Evolutionary conservation across 306 rosid genomes (phyloP).

Genomic region (Pyrus communis): DNA sequence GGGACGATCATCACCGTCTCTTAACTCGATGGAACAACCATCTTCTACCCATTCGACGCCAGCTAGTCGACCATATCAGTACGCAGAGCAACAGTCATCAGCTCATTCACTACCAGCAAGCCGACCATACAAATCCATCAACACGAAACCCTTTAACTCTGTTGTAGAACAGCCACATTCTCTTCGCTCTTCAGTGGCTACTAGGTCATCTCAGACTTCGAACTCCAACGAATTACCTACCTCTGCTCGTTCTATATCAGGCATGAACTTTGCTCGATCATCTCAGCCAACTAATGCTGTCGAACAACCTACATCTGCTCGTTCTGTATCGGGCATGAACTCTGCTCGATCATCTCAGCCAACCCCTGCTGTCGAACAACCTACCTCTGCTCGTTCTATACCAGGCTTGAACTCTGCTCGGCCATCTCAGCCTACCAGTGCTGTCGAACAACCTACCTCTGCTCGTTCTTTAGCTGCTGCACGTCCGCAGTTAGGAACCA

Average conservation of each 20-base stretch:
- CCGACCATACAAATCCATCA: neutral
- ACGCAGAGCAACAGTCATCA: slow-evolving; percentile 20
- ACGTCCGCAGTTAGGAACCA: slow-evolving; percentile 44
- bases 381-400: neutral
- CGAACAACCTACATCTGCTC: neutral
- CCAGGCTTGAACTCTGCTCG: neutral
- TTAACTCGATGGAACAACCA: slow-evolving; percentile 39
- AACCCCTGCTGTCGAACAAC: neutral
- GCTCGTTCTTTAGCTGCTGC: slow-evolving; percentile 15
- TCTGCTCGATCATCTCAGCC: neutral
- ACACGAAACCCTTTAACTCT: neutral
- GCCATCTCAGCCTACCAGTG: neutral
- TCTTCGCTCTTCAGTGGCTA: neutral
- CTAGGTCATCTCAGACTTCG: neutral
- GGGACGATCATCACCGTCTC: slow-evolving; percentile 28
- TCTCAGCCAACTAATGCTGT: neutral
- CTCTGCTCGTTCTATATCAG: neutral
- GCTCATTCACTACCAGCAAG: neutral
- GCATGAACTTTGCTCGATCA: neutral
- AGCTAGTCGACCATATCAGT: slow-evolving; percentile 24
- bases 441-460: slow-evolving; percentile 11
- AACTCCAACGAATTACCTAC: neutral
- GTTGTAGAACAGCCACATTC: neutral
- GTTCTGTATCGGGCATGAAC: neutral
- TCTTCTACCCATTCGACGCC: slow-evolving; percentile 31